Percentiles rank a stretch among this genome's conserved stretches.
These are phyloP conservation scores for Scytalidium sp. DNA, from an alignment of 2,329 filamentous ascomycete species.

Conservation along the genomic window DNA sequence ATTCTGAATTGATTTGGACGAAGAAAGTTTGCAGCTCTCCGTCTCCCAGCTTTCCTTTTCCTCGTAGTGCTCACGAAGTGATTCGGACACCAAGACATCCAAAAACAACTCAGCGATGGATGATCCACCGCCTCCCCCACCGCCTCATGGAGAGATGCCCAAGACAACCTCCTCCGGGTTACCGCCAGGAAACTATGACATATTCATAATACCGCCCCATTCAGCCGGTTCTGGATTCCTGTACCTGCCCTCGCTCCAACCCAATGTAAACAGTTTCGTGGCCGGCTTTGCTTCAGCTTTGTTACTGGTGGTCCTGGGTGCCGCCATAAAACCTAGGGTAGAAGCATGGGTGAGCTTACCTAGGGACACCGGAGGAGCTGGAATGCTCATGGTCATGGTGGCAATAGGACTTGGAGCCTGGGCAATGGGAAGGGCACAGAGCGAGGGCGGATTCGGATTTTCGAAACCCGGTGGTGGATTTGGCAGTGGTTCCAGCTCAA, in stretches of 20 bases:
- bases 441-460: slow-evolving; percentile 37
- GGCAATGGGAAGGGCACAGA: slow-evolving; percentile 67
- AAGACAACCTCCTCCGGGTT: slow-evolving; percentile 67
- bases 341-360: slow-evolving; percentile 71
- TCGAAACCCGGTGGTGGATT: slow-evolving; percentile 21
- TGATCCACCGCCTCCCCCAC: slow-evolving; percentile 68
- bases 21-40: too few relatives aligned
- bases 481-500: neutral
- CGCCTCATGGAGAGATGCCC: slow-evolving; percentile 79
- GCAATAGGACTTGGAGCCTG: slow-evolving; percentile 76
- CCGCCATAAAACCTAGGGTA: slow-evolving; percentile 69
- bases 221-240: slow-evolving; percentile 86
- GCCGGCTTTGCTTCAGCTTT: slow-evolving; percentile 80
- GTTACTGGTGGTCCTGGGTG: slow-evolving; percentile 68
- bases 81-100: slow-evolving; percentile 1
- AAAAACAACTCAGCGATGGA: slow-evolving; percentile 14
- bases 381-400: slow-evolving; percentile 68
- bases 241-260: slow-evolving; percentile 86
- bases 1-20: slow-evolving; percentile 3
- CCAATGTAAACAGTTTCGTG: slow-evolving; percentile 86
- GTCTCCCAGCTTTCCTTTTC: too few relatives aligned
- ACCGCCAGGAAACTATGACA: slow-evolving; percentile 90
- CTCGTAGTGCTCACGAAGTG: neutral
- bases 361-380: slow-evolving; percentile 68
- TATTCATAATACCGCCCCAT: slow-evolving; percentile 93